Base-by-base conservation (phyloP, 2,329 filamentous ascomycete species). In the Colletotrichum lentis region DNA sequence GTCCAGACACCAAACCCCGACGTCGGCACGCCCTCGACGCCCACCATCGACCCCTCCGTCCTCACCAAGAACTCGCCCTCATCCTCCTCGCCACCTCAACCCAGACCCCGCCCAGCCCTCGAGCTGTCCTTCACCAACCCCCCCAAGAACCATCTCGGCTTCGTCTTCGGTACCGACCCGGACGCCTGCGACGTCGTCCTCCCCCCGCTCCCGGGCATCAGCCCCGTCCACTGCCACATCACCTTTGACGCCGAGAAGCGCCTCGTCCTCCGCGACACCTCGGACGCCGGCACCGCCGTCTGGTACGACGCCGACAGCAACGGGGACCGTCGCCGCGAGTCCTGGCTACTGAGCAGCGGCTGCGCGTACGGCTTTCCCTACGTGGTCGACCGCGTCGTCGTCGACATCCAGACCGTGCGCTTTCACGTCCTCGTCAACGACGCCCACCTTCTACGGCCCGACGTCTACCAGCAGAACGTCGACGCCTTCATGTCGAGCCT, bases 271-370 rank as follows among this genome's bases (percentile, higher is more conserved):
- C 75, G 77, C 58, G 80, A 81, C 72, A 77, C 76, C 52, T 81
- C 79, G 2, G 73, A 74, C 43, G 41, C 58, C 20, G 80, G 80
- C 16, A 81, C 80, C 1, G 76, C 80, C 56, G 79, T 81, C 37
- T 81, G 80, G 80, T 81, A 79, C 72, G 79, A 80, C 64, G 79
- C 77, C 76, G 76, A 77, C 64, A 77, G 78, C 71, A 76, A 73
- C 60, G 80, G 80, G 41, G 78, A 81, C 67, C 75, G 73, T 54
- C 74, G 72, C 2, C 75, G 77, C 58, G 75, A 77, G 55, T 76
- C 77, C 1, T 81, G 80, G 80, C 67, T 78, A 22, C 71, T 81
- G 46, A 75, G 74, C 69, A 71, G 73, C 7, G 77, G 76, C n/a
- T 71, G 69, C 62, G 71, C 75, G 7, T 70, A 74, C 41, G 79